Percentiles rank a stretch among this genome's conserved stretches.
phyloP scores from a whole-genome alignment of 2,329 filamentous ascomycete species.

The Pestalotiopsis sp. region DNA sequence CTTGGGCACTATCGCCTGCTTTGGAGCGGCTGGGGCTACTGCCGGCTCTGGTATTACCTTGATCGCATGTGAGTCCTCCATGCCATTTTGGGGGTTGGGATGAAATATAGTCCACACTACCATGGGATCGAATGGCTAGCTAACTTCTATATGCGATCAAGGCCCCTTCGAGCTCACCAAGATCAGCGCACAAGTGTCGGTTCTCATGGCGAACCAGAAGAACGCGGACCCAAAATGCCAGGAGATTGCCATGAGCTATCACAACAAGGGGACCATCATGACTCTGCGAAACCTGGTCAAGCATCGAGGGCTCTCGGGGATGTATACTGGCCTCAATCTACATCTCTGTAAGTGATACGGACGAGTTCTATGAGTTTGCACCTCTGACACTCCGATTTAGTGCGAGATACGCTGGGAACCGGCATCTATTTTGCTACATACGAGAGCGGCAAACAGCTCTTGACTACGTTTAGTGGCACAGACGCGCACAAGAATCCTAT shows the following conservation, averaged over 20 bases:
- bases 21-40: constrained; percentile 76
- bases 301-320: constrained; percentile 70
- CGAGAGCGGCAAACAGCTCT: constrained; percentile 81
- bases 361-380: constrained; percentile 3
- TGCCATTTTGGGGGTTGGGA: neutral
- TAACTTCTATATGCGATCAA: constrained; percentile 29
- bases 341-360: constrained; percentile 67
- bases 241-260: constrained; percentile 68
- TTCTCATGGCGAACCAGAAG: constrained; percentile 68
- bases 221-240: constrained; percentile 53
- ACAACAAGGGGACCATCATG: constrained; percentile 76
- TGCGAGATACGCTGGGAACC: constrained; percentile 82
- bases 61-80: constrained; percentile 65
- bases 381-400: constrained; percentile 30
- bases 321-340: constrained; percentile 80
- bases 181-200: constrained; percentile 82
- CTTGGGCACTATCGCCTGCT: constrained; percentile 73
- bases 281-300: constrained; percentile 78
- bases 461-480: constrained; percentile 73
- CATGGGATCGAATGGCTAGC: neutral
- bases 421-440: constrained; percentile 89
- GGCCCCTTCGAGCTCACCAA: constrained; percentile 90
- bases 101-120: neutral
- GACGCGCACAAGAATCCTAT: constrained; percentile 76
- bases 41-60: constrained; percentile 80